phyloP scores from a whole-genome alignment of 2,329 filamentous ascomycete genomes.

The Colletotrichum sp. region DNA sequence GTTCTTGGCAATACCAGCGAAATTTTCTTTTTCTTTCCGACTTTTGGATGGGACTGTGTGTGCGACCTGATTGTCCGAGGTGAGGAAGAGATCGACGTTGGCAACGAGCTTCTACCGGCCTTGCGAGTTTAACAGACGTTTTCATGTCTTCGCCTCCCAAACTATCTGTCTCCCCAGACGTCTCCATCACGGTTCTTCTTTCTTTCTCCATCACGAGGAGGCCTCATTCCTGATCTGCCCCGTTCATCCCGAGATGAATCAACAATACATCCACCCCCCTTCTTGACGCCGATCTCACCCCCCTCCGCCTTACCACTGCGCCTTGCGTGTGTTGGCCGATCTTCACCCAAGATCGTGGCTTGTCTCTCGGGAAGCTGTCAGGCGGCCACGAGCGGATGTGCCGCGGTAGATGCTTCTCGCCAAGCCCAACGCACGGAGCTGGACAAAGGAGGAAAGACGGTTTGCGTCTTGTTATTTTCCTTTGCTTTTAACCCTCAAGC shows the following conservation, averaged over 20 bases:
- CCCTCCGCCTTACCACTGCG: not conserved
- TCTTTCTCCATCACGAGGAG: not conserved
- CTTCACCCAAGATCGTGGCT: not conserved
- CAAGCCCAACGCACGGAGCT: not conserved
- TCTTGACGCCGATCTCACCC: not conserved
- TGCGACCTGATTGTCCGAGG: not conserved
- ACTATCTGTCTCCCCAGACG: not conserved
- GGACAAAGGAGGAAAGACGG: not conserved
- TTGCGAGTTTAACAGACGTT: not conserved
- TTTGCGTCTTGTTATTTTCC: not conserved
- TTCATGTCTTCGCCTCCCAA: constrained; percentile 5
- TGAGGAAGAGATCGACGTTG: not conserved
- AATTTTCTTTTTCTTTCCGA: not conserved
- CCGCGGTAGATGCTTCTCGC: not conserved
- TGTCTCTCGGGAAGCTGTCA: not conserved
- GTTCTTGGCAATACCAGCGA: not conserved
- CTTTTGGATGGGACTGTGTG: not conserved
- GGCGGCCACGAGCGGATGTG: not conserved
- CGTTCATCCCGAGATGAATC: not conserved
- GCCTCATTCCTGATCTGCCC: not conserved
- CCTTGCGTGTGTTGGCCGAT: not conserved
- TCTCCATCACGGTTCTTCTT: not conserved
- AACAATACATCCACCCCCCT: not conserved
- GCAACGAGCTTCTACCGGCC: not conserved
- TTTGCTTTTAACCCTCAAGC: not conserved